Conservation (phyloP, 345 rosid genomes). For the Durio zibethinus region DNA sequence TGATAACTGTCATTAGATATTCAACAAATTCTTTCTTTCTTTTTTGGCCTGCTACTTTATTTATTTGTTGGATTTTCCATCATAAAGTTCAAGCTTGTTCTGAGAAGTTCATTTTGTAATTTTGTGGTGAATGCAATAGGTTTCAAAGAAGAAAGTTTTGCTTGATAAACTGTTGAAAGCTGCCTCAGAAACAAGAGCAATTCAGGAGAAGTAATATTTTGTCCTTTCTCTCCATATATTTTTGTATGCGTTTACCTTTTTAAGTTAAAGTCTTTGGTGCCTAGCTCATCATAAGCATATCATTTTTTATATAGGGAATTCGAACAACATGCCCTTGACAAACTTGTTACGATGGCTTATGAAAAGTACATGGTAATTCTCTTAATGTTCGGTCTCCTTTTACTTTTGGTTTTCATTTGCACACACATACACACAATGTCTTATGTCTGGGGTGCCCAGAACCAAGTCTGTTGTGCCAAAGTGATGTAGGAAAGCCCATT, state of each 20-base stretch:
- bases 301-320: constrained; percentile 53
- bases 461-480: not conserved
- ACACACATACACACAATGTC: too few relatives aligned
- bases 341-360: constrained; percentile 78
- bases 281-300: constrained; percentile 3
- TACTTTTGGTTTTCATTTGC: not conserved
- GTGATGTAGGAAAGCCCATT: not conserved
- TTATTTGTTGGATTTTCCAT: constrained; percentile 15
- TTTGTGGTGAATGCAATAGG: constrained; percentile 39
- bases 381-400: not conserved
- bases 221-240: constrained; percentile 18
- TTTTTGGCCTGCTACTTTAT: not conserved
- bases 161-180: constrained; percentile 58
- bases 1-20: not conserved
- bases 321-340: constrained; percentile 63
- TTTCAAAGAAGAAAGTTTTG: constrained; percentile 62
- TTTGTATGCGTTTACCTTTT: constrained; percentile 12
- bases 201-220: constrained; percentile 65
- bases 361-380: constrained; percentile 71
- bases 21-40: constrained; percentile 3
- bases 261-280: constrained; percentile 17
- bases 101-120: not conserved
- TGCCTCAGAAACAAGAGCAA: constrained; percentile 56
- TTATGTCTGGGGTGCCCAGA: not conserved
- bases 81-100: constrained; percentile 1